These are phyloP conservation scores for Ganoderma resinaceum DNA, from an alignment of 1,284 basidiomycete species.

Conservation along the genomic window DNA sequence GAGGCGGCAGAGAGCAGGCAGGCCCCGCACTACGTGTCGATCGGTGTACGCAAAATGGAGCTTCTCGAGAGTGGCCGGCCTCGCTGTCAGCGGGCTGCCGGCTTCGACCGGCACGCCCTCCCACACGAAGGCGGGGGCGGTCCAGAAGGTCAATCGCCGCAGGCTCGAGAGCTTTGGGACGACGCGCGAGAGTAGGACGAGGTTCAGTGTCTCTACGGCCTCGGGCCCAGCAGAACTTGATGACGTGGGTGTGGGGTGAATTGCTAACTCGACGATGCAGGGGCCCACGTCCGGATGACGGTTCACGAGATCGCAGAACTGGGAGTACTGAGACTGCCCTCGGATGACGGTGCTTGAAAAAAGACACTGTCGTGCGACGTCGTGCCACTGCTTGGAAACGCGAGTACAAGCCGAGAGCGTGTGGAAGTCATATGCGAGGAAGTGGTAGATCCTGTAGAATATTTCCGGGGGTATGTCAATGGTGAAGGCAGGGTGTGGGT, in stretches of 20 bases:
- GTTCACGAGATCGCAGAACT: neutral
- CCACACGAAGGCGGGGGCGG: neutral
- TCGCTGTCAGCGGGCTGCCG: neutral
- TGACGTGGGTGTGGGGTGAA: neutral
- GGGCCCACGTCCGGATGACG: neutral
- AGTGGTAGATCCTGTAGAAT: neutral
- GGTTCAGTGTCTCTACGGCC: neutral
- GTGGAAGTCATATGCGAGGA: neutral
- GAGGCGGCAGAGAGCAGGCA: neutral
- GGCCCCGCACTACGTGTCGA: neutral
- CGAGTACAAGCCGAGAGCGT: constrained; percentile 4
- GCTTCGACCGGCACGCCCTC: neutral
- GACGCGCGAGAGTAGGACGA: neutral
- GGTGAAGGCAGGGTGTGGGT: neutral
- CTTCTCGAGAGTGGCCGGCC: neutral
- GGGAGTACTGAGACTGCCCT: neutral
- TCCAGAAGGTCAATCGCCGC: neutral
- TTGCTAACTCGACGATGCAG: neutral
- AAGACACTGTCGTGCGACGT: neutral
- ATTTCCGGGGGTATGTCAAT: neutral
- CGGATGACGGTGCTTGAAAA: neutral
- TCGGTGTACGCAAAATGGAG: neutral
- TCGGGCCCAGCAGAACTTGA: neutral
- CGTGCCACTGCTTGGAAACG: constrained; percentile 3
- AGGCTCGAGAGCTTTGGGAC: neutral